A percentile compares a stretch with the other conserved stretches of the same genome.
Conservation (phyloP, 164 flowering plant species). For the Paratinospora sagittata region DNA sequence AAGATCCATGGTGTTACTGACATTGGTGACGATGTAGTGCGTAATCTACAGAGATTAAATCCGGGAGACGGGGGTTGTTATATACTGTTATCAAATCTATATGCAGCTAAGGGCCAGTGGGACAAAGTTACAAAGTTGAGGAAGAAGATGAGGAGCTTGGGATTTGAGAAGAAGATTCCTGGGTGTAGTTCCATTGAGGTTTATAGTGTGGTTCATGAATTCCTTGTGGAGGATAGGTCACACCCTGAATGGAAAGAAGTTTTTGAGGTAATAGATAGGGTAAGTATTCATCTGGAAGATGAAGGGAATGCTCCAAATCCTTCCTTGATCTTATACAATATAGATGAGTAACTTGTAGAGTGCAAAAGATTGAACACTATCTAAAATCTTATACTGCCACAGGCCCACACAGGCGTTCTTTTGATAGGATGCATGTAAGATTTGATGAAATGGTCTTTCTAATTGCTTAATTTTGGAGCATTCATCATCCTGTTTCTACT, state of each 20-base stretch:
- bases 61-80: too few relatives aligned
- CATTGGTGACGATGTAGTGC: too few relatives aligned
- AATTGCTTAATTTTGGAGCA: too few relatives aligned
- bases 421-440: too few relatives aligned
- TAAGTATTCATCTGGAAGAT: conserved; percentile 16
- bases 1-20: too few relatives aligned
- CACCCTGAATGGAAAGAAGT: conserved; percentile 17
- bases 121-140: conserved; percentile 15
- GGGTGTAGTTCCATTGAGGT: conserved; percentile 25
- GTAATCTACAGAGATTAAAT: too few relatives aligned
- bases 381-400: too few relatives aligned
- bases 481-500: too few relatives aligned
- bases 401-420: too few relatives aligned
- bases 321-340: conserved; percentile 15
- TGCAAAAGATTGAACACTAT: too few relatives aligned
- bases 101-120: conserved; percentile 12
- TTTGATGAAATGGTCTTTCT: too few relatives aligned
- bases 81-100: too few relatives aligned
- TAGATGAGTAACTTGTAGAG: conserved; percentile 8
- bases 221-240: conserved; percentile 13
- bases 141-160: conserved; percentile 11
- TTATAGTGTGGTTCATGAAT: conserved; percentile 18
- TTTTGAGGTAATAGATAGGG: conserved; percentile 9
- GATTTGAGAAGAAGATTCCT: conserved; percentile 14
- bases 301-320: conserved; percentile 18